Evolutionary conservation across 495 filamentous ascomycete species (phyloP).

Genomic region (Astrocystis sublimbata): DNA sequence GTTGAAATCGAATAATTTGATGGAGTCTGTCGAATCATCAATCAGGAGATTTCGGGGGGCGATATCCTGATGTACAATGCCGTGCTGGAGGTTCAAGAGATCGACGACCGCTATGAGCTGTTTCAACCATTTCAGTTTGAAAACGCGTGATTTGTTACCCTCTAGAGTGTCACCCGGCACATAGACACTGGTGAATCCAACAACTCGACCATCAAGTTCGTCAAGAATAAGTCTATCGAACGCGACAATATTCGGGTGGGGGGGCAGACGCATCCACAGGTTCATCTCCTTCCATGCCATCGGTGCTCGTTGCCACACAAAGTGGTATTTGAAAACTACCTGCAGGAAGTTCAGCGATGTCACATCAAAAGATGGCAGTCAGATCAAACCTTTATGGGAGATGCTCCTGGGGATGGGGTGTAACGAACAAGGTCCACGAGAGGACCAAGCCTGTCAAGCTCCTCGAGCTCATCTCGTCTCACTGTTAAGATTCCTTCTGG

Average conservation of each 20-base stretch:
- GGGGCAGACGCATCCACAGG: neutral
- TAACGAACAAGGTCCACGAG: neutral
- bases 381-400: neutral
- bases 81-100: neutral
- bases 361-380: neutral
- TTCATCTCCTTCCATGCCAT: slow-evolving; percentile 5
- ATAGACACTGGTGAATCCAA: neutral
- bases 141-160: neutral
- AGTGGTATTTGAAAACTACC: slow-evolving; percentile 6
- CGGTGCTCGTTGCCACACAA: neutral
- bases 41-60: neutral
- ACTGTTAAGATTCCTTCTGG: neutral
- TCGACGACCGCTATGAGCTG: neutral
- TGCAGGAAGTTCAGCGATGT: neutral
- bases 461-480: neutral
- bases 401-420: neutral
- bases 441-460: neutral
- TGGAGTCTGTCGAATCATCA: neutral
- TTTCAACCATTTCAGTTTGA: slow-evolving; percentile 1
- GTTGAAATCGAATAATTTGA: slow-evolving; percentile 4
- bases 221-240: slow-evolving; percentile 4
- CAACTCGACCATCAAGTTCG: neutral
- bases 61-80: slow-evolving; percentile 6
- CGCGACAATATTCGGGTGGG: neutral
- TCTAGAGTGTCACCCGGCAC: neutral